Percentiles rank a stretch among this genome's conserved stretches.
Conservation (phyloP, 495 filamentous ascomycete genomes). For the Aspergillus olivimuriae region DNA sequence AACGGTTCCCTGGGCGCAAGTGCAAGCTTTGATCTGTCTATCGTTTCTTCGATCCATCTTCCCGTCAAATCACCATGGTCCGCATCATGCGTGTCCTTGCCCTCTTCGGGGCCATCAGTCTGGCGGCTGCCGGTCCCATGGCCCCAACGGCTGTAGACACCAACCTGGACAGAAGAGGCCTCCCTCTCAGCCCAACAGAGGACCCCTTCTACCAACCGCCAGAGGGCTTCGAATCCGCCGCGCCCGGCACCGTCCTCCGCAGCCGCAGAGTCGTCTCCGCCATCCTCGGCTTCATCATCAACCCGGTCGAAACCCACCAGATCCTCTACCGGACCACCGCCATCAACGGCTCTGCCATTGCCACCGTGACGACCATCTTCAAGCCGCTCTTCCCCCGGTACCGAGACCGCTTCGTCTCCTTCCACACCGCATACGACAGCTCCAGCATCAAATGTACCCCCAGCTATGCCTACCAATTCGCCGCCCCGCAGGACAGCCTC, state of each 20-base stretch:
- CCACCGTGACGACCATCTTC: conserved; percentile 31
- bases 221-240: conserved; percentile 18
- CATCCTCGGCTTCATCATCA: conserved; percentile 25
- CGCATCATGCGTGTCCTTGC: no score
- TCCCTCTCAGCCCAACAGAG: conserved; percentile 10
- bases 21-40: no score
- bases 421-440: conserved; percentile 31
- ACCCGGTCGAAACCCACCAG: conserved; percentile 15
- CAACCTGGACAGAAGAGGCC: background rate
- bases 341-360: conserved; percentile 28
- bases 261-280: conserved; percentile 17
- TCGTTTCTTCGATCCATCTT: no score
- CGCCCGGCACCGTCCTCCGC: conserved; percentile 24
- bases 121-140: no score
- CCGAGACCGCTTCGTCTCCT: conserved; percentile 29
- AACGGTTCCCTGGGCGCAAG: no score
- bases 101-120: no score
- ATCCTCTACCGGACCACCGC: conserved; percentile 4
- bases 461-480: conserved; percentile 27
- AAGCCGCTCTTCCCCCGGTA: conserved; percentile 20
- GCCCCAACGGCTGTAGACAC: no score
- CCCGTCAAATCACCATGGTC: no score
- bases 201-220: conserved; percentile 32
- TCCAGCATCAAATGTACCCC: conserved; percentile 24
- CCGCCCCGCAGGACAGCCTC: conserved; percentile 18